Evolutionary conservation across 371 early-diverging fungal species (phyloP), one percentile per base, ranked within the genome.

Genomic region (Actinomucor elegans): DNA sequence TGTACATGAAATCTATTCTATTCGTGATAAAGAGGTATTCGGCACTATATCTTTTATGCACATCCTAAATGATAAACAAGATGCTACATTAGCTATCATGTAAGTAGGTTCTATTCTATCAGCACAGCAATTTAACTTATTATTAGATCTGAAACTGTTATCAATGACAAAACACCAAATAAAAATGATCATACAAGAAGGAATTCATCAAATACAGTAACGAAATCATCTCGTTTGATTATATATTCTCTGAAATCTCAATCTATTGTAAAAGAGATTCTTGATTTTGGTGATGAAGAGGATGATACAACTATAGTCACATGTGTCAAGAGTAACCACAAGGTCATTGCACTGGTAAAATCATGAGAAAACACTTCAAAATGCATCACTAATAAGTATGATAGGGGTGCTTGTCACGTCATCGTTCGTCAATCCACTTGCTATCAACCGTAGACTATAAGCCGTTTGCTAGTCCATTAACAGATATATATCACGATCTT

Each of bases 1-100:
- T 57, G 80, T 88, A 26, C 83, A 78, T 47, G 93, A 92, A 66
- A 62, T 90, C 12, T 65, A 67, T 12, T 88, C 89, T n/a, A 64
- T 89, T 15, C 80, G 86, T 28, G 67, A 75, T 45, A 71, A 75
- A 35, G 68, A 75, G 14, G 31, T 57, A 2, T 62, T 76, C 36
- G 81, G 70, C 26, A 64, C 73, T n/a, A 79, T 84, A 9, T 61
- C 75, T 1, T 71, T 61, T 47, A 46, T 85, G 11, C 83, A 85
- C 63, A 64, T 79, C 9, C 14, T 72, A 8, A 50, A 57, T 21
- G 50, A 62, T 6, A 56, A 59, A 32, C 60, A 44, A 40, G 50
- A 57, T 5, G 79, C 83, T 0, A 44, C 81, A 23, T 44, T 83
- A 50, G 80, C 78, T 12, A 54, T 83, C 35, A 58, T 81, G 83